Base-by-base conservation (phyloP, 2,329 filamentous ascomycete genomes). In the Aspergillus jensenii region DNA sequence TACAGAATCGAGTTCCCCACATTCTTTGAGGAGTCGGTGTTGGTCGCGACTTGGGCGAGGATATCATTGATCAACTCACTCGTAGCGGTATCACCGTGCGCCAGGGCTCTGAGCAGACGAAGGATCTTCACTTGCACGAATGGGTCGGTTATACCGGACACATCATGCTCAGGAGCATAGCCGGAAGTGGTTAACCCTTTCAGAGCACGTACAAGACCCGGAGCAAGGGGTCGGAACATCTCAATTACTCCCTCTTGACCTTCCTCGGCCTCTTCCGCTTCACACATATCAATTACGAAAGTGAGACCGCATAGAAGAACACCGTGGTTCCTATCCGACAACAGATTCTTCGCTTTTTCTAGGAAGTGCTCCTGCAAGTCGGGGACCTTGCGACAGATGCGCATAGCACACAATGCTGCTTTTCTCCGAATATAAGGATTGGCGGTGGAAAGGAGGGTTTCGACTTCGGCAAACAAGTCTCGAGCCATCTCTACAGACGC, bases 51-150 rank as follows among this genome's bases (percentile, higher is more conserved):
- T 79, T 96, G 93, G 6, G 95, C 95, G 59, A 99, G 80, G 61
- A 99, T 99, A 71, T 99, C 95, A 78, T 98, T 99, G 80, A 99
- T 98, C 74, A 96, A 89, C 76, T 99, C 96, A 74, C 92, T 98
- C 25, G 91, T 92, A 60, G 92, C 84, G 11, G 87, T 81, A 74
- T 99, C 92, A 37, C 93, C 93, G 61, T 92, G 87, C 15, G 90
- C 93, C 46, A 99, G 81, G 8, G 96, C 90, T 63, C 93, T 85
- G 52, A 99, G 80, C 52, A 99, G 79, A 56, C 90, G 87, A 55
- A 99, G 81, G 58, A 99, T 92, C 80, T 98, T 99, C 78, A 96
- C 93, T 78, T 99, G 95, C 48, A 99, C 77, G 79, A 99, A 99
- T 0, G 95, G 95, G 75, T 99, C 96, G 41, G 93, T 96, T 63